Conservation (phyloP, 2,329 filamentous ascomycete species). For the Aspergillus udagawae region DNA sequence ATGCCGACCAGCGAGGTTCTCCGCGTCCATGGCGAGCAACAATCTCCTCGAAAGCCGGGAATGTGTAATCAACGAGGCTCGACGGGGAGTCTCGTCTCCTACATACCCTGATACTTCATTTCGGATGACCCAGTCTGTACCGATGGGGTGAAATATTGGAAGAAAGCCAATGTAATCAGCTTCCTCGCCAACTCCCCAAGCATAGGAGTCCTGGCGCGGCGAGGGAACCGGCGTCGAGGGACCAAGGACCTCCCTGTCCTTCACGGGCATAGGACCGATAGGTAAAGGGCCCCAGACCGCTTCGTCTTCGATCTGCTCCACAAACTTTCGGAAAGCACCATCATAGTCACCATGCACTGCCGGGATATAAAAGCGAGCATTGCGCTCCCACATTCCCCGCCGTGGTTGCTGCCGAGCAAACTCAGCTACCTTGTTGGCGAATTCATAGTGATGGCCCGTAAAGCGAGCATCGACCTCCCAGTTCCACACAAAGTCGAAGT, state of each 20-base stretch:
- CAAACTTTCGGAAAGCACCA: slow-evolving; percentile 5
- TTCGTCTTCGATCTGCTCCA: slow-evolving; percentile 42
- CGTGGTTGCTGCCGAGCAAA: slow-evolving; percentile 53
- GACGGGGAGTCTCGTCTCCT: slow-evolving; percentile 59
- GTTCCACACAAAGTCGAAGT: slow-evolving; percentile 76
- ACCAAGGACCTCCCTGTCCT: slow-evolving; percentile 55
- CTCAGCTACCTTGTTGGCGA: slow-evolving; percentile 60
- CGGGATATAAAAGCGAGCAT: slow-evolving; percentile 54
- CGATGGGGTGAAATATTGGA: slow-evolving; percentile 72
- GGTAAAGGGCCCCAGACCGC: slow-evolving; percentile 65
- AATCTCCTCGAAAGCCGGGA: slow-evolving; percentile 68
- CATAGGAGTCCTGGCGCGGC: slow-evolving; percentile 61
- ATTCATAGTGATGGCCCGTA: slow-evolving; percentile 71
- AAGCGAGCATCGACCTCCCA: slow-evolving; percentile 76
- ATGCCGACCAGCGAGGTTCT: slow-evolving; percentile 69
- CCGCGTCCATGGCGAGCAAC: slow-evolving; percentile 72
- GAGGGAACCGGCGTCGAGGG: slow-evolving; percentile 59
- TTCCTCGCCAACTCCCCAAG: slow-evolving; percentile 73
- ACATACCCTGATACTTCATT: slow-evolving; percentile 38
- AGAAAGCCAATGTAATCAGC: slow-evolving; percentile 70
- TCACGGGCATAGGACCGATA: slow-evolving; percentile 46
- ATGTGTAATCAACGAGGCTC: slow-evolving; percentile 74
- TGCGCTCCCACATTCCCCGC: slow-evolving; percentile 57
- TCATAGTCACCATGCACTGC: slow-evolving; percentile 49
- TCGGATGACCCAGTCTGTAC: slow-evolving; percentile 62